phyloP scores from a whole-genome alignment of 164 flowering plant species.

The Cinnamomum micranthum region DNA sequence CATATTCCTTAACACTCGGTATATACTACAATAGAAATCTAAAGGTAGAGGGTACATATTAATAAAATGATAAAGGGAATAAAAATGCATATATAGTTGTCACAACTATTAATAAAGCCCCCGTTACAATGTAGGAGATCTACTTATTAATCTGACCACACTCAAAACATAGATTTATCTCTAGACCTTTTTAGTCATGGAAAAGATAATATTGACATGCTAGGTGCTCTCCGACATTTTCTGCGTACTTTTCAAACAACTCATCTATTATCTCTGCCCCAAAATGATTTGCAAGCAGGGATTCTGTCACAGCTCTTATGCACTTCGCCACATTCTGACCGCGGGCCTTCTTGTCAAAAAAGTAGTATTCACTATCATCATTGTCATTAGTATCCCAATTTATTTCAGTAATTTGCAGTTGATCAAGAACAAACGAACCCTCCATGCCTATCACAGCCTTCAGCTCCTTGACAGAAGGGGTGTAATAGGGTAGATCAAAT shows the following conservation, averaged over 20 bases:
- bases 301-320: constrained; percentile 48
- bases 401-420: too few relatives aligned
- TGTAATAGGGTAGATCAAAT: constrained; percentile 46
- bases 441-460: constrained; percentile 14
- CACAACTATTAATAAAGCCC: too few relatives aligned
- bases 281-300: constrained; percentile 57
- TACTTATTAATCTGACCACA: too few relatives aligned
- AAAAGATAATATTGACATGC: background rate
- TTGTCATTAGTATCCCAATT: background rate
- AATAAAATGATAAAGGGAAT: too few relatives aligned
- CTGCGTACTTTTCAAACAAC: constrained; percentile 49
- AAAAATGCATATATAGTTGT: too few relatives aligned
- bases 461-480: constrained; percentile 38
- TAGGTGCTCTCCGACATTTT: constrained; percentile 54
- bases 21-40: too few relatives aligned
- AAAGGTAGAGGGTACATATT: too few relatives aligned
- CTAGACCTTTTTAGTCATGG: background rate
- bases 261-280: constrained; percentile 52
- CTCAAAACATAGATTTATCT: too few relatives aligned
- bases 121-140: too few relatives aligned
- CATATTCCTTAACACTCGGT: too few relatives aligned
- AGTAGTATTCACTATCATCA: background rate
- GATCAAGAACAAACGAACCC: too few relatives aligned
- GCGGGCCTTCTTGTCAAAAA: background rate
- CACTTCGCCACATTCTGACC: background rate